Evolutionary conservation across 495 filamentous ascomycete genomes (phyloP), one percentile per base, ranked within the genome.

Genomic region (Penicillium macrosclerotiorum): DNA sequence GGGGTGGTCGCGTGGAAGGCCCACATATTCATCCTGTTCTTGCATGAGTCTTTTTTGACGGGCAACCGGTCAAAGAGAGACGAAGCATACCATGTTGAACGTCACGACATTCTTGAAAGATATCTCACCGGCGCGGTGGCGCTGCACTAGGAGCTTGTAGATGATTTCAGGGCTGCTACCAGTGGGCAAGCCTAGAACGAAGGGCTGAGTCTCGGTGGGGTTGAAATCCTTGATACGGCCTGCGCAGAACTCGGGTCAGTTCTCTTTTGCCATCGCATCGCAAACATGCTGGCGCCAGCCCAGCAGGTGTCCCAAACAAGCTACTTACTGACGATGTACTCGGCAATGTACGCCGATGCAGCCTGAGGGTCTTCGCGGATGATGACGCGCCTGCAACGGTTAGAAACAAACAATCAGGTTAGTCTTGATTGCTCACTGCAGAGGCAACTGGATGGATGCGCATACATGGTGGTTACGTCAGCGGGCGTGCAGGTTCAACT

Each of bases 101-200:
- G 88, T 93, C 56, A 90, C 76, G 53, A 93, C 87, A 85, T 92
- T 82, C 55, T 83, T 83, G 60, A 92, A 93, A 0, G 88, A 90
- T 49, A 93, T 84, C 52, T 86, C 78, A 49, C 86, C 86, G 30
- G 81, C 78, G 64, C 89, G 86, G 74, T 89, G 80, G 47, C 77
- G 81, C 57, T 82, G 77, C 8, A 91, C 88, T 1, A 92, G 74
- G 55, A 80, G 77, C 62, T 79, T 81, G 77, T 94, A 94, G 59
- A 92, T 83, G 39, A 79, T 75, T 42, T 88, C 78, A 0, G 88
- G 89, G 50, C 83, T 89, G 54, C 83, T 88, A 14, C 89, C 89
- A 17, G 89, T 92, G 3, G 89, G 89, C 11, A 94, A 78, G 38
- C 89, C 89, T 16, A 94, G 82, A 1, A 92, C 86, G 55, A 92